A percentile compares a stretch with the other conserved stretches of the same genome.
phyloP scores from a whole-genome alignment of 1,284 basidiomycete genomes.

The Trametes sp. region DNA sequence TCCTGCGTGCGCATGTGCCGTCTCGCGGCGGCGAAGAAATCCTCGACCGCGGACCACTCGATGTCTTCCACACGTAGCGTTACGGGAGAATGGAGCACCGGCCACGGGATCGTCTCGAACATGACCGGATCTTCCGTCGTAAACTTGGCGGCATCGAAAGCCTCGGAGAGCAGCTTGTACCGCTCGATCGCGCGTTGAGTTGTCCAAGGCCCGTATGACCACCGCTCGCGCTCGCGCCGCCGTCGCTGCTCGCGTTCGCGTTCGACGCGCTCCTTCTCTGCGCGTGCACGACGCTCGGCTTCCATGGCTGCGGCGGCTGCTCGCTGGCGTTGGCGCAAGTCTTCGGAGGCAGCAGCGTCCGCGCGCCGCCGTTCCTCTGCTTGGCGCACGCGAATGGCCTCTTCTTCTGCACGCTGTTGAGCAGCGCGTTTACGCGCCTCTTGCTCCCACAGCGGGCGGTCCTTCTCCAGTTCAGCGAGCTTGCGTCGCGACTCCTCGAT shows the following conservation, averaged over 20 bases:
- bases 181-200: constrained; percentile 67
- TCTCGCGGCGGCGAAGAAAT: constrained; percentile 66
- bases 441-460: constrained; percentile 68
- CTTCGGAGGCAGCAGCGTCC: constrained; percentile 40
- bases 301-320: constrained; percentile 40
- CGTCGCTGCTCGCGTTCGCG: constrained; percentile 43
- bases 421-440: constrained; percentile 54
- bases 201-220: constrained; percentile 66
- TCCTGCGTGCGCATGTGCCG: constrained; percentile 61
- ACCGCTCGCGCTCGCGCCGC: constrained; percentile 53
- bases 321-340: constrained; percentile 36
- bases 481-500: constrained; percentile 73
- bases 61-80: constrained; percentile 66
- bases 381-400: constrained; percentile 43
- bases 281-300: constrained; percentile 41
- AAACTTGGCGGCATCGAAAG: constrained; percentile 70
- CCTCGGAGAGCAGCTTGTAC: constrained; percentile 63
- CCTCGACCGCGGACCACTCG: constrained; percentile 71
- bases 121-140: constrained; percentile 55
- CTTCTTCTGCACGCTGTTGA: constrained; percentile 55
- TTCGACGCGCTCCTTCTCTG: constrained; percentile 35
- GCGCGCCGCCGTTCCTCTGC: constrained; percentile 47
- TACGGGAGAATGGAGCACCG: constrained; percentile 61
- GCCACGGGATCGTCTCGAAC: constrained; percentile 76
- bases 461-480: constrained; percentile 71